phyloP scores from a whole-genome alignment of 164 flowering plant genomes.

The Magnolia changhungtana region DNA sequence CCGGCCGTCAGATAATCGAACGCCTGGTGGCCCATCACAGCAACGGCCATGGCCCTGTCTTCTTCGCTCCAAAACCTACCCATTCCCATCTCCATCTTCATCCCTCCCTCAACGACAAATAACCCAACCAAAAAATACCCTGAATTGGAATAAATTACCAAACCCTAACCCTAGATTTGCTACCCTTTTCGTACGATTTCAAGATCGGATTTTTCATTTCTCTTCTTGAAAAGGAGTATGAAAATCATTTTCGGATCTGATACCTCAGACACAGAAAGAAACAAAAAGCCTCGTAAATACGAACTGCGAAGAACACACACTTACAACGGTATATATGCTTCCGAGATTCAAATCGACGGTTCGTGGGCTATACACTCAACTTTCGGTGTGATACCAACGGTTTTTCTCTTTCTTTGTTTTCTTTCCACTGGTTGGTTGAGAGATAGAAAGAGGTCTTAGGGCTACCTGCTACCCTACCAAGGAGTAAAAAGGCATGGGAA shows the following conservation, averaged over 20 bases:
- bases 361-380: neutral
- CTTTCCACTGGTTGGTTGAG: neutral
- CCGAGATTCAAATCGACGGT: neutral
- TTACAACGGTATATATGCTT: neutral
- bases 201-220: neutral
- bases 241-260: neutral
- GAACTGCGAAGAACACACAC: neutral
- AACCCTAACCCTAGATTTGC: neutral
- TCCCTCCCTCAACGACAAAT: constrained; percentile 17
- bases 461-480: neutral
- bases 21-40: constrained; percentile 57
- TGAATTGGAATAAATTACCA: constrained; percentile 1
- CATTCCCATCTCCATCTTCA: constrained; percentile 43
- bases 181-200: neutral
- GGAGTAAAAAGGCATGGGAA: neutral
- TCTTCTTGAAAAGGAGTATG: neutral
- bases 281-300: neutral
- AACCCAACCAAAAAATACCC: constrained; percentile 7
- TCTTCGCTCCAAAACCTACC: constrained; percentile 37
- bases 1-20: constrained; percentile 43
- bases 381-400: neutral
- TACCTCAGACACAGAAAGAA: neutral
- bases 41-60: constrained; percentile 50
- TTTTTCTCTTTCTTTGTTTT: neutral
- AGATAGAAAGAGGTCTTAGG: neutral